Evolutionary conservation across 495 filamentous ascomycete genomes (phyloP), one percentile per base, ranked within the genome.

Genomic region (Trichoderma orchidacearum): DNA sequence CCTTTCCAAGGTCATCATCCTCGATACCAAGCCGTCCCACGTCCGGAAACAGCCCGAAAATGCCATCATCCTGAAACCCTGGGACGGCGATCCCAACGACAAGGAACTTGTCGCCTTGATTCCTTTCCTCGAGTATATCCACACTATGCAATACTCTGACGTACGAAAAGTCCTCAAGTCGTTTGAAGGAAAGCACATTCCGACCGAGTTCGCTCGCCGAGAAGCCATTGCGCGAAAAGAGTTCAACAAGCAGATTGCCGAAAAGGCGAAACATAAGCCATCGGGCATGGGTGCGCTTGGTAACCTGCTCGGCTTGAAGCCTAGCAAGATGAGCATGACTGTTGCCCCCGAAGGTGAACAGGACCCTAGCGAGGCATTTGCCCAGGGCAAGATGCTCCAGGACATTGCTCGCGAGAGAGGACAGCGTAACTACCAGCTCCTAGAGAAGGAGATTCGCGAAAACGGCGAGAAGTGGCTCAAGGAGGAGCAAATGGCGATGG

Each of bases 91-190:
- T 54, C 71, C 82, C 31, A 80, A 84, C 58, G 91, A 97, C 68
- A 85, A 81, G 61, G 87, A 86, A 27, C 82, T 98, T 12, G 87
- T 98, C 31, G 78, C 83, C 5, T 72, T 95, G 36, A 92, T 98
- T 41, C 92, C 94, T 8, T 94, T 98, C 81, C 81, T 98, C 29
- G 93, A 98, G 72, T 96, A 94, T 69, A 80, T 97, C 58, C 87
- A 88, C 53, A 87, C 88, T n/a, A 95, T 97, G 89, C 83, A 86
- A 54, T 85, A 86, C 59, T 74, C 79, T 27, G 94, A 98, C 62
- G 86, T 91, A 18, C 85, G 93, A 23, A 78, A 84, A 34, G 84
- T 93, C 18, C 73, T 98, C 66, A 85, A 88, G 64, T 91, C 87
- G 5, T 97, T 95, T 65, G 82, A 91, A 41, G 91, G 90, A 59